Evolutionary conservation across 2,329 filamentous ascomycete genomes (phyloP).

Genomic region (Apiospora marii): DNA sequence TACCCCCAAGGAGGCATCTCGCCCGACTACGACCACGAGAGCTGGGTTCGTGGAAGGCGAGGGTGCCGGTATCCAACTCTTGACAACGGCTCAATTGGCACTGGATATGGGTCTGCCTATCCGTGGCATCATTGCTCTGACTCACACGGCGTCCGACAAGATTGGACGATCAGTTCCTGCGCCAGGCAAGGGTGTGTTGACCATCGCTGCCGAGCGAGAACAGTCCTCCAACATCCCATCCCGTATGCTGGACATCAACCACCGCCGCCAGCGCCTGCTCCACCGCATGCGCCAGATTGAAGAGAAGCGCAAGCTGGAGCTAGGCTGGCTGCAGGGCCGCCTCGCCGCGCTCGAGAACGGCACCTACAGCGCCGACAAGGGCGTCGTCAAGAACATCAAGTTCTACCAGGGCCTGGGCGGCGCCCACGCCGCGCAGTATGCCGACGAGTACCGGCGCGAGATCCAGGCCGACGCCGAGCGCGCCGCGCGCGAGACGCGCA

Average conservation of each 20-base stretch:
- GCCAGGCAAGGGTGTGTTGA: conserved; percentile 47
- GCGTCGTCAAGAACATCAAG: conserved; percentile 3
- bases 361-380: conserved; percentile 11
- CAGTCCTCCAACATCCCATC: conserved; percentile 31
- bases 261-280: conserved; percentile 38
- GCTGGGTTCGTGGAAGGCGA: conserved; percentile 48
- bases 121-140: conserved; percentile 43
- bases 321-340: conserved; percentile 8
- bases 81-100: conserved; percentile 44
- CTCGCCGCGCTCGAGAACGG: background rate
- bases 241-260: conserved; percentile 38
- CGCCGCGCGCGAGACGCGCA: conserved; percentile 33
- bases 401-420: conserved; percentile 24
- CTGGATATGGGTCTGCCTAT: conserved; percentile 46
- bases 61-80: conserved; percentile 46
- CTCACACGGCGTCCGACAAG: conserved; percentile 44
- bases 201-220: conserved; percentile 38
- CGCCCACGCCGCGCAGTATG: conserved; percentile 16
- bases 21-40: conserved; percentile 43
- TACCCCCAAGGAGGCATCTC: conserved; percentile 44
- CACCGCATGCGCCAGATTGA: conserved; percentile 33
- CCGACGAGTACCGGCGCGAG: conserved; percentile 26
- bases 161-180: conserved; percentile 47
- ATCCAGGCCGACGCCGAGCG: conserved; percentile 32
- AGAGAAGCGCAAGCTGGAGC: conserved; percentile 31